Percentiles rank a stretch among this genome's conserved stretches.
phyloP scores from a whole-genome alignment of 2,329 filamentous ascomycete genomes.

The Taxawa tesnikishii region DNA sequence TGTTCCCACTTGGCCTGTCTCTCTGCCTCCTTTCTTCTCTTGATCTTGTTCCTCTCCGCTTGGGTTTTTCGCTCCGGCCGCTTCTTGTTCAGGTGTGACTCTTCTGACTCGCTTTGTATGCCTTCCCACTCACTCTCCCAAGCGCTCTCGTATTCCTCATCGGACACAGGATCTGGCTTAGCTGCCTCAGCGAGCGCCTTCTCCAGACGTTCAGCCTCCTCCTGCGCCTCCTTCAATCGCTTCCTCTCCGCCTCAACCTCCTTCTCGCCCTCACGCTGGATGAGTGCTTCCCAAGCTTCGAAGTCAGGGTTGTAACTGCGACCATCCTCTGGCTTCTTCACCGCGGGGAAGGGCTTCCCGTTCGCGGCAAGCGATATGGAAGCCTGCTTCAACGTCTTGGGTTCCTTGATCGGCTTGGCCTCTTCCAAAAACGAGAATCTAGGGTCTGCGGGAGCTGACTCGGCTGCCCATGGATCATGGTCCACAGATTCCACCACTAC shows the following conservation, averaged over 20 bases:
- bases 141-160: conserved; percentile 75
- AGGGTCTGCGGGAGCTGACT: conserved; percentile 36
- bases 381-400: conserved; percentile 60
- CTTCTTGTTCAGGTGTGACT: conserved; percentile 55
- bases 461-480: conserved; percentile 70
- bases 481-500: conserved; percentile 39
- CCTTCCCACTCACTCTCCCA: conserved; percentile 78
- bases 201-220: conserved; percentile 55
- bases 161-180: conserved; percentile 59
- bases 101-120: conserved; percentile 41
- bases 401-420: conserved; percentile 54
- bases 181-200: conserved; percentile 61
- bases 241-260: conserved; percentile 69
- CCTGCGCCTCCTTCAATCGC: conserved; percentile 54
- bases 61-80: conserved; percentile 75
- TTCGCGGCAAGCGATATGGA: conserved; percentile 73
- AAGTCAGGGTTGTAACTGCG: conserved; percentile 90
- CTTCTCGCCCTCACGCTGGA: conserved; percentile 63
- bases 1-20: conserved; percentile 62
- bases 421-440: conserved; percentile 52
- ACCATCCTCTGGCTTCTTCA: conserved; percentile 66
- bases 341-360: conserved; percentile 67
- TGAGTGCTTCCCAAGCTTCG: conserved; percentile 68
- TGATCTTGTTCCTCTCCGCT: conserved; percentile 74
- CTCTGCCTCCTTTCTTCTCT: conserved; percentile 81